Evolutionary conservation across 441 rosid genomes (phyloP), one percentile per base, ranked within the genome.

Genomic region (Euphorbia corollata): DNA sequence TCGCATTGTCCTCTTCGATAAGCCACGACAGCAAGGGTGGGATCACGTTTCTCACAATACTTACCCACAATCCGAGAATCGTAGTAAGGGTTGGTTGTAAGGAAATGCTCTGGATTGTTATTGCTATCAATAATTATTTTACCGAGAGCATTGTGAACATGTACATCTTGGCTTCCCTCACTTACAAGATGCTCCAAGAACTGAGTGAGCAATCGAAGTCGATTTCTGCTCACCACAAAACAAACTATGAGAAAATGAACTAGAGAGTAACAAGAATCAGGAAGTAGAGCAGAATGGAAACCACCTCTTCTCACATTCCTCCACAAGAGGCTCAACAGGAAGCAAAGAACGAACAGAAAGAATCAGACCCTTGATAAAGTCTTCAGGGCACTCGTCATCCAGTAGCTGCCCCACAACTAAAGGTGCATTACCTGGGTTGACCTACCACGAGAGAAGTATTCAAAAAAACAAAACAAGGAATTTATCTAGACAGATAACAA

Each of bases 131-230:
- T 96, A 67, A 96, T 96, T 47, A 96, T 96, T 89, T 96, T 96
- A 81, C 99, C 98, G 78, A 96, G 80, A 61, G 97, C 98, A 87
- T 96, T 90, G 79, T 92, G 98, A 69, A 90, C 99, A 76, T 96
- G 99, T 38, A 87, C 96, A 85, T 96, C 99, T 78, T 91, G 97
- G 84, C 99, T 96, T 73, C 99, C 98, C 81, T 96, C 99, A 74
- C 98, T 92, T 61, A 96, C 99, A 74, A 96, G 90, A 87, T 96
- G 99, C 92, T 96, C 98, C 85, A 96, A 80, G 87, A 96, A 96
- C 77, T 96, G 99, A 74, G 99, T 87, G 66, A 96, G 97, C 80
- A 96, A 84, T 55, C 98, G 96, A 61, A 92, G 98, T 11, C 98
- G 98, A 75, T 96, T 96, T 85, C 99, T 96, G 86, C 47, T 71